A percentile compares a stretch with the other conserved stretches of the same genome.
Conservation (phyloP, 2,329 filamentous ascomycete species). For the Kalaharituber pfeilii region DNA sequence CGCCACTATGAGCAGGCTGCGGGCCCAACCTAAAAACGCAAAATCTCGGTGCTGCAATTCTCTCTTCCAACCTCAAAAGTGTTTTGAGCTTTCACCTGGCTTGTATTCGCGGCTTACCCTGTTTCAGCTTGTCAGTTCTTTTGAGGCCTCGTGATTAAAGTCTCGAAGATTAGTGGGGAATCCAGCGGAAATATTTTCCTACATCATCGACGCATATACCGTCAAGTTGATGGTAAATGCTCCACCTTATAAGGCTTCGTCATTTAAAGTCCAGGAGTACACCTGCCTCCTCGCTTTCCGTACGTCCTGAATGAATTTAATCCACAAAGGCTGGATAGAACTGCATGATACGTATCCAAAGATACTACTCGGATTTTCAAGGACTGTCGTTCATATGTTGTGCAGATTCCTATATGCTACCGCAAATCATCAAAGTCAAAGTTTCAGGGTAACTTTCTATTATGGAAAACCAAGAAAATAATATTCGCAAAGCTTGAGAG, state of each 20-base stretch:
- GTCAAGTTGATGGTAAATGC: constrained; percentile 21
- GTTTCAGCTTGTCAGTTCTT: too few species aligned
- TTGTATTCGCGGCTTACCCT: background rate
- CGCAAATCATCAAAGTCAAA: background rate
- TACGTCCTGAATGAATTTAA: constrained; percentile 46
- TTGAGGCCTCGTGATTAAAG: background rate
- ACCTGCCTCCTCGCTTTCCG: constrained; percentile 41
- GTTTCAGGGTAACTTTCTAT: constrained; percentile 10
- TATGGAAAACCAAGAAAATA: constrained; percentile 22
- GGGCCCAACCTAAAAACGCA: too few species aligned
- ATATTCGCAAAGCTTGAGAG: constrained; percentile 16
- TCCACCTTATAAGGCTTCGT: constrained; percentile 67
- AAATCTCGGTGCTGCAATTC: too few species aligned
- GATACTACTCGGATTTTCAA: constrained; percentile 48
- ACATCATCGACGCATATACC: background rate
- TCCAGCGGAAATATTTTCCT: background rate
- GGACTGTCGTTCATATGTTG: constrained; percentile 50
- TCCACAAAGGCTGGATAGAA: constrained; percentile 53
- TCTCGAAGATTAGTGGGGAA: background rate
- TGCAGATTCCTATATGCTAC: constrained; percentile 30
- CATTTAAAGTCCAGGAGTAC: constrained; percentile 77
- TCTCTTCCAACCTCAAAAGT: background rate
- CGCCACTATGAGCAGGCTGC: too few species aligned
- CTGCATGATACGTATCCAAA: constrained; percentile 59
- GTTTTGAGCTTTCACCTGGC: background rate